A percentile compares a stretch with the other conserved stretches of the same genome.
Evolutionary conservation across 208 protist genomes (phyloP).

Genomic region (Endotrypanum monterogeii): DNA sequence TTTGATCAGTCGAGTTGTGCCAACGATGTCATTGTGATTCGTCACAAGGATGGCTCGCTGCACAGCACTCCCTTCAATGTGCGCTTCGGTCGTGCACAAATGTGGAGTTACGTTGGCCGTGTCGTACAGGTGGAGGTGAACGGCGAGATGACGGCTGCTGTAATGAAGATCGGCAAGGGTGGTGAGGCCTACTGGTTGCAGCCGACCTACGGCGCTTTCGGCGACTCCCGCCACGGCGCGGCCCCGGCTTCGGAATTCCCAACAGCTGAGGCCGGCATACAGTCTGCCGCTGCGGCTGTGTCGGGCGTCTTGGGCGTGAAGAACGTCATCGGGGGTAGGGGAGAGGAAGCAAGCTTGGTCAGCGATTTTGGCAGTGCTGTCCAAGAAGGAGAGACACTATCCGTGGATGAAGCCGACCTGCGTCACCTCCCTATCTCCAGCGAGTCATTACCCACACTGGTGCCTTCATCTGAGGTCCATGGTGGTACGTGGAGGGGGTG

Average conservation of each 20-base stretch:
- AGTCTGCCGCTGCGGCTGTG: not conserved
- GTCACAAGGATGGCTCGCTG: conserved; percentile 94
- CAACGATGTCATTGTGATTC: conserved; percentile 97
- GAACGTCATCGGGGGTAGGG: not conserved
- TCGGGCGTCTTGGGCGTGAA: not conserved
- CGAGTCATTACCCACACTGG: conserved; percentile 1
- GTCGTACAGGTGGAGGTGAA: conserved; percentile 96
- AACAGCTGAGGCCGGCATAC: not conserved
- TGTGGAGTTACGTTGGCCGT: conserved; percentile 91
- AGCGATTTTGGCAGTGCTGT: not conserved
- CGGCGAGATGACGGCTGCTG: conserved; percentile 71
- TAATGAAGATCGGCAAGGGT: conserved; percentile 95
- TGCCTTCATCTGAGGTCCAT: not conserved
- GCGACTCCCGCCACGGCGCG: not conserved
- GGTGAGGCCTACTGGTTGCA: conserved; percentile 95
- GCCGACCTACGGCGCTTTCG: conserved; percentile 43
- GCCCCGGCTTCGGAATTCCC: not conserved
- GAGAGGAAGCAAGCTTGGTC: not conserved
- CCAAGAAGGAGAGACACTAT: not conserved
- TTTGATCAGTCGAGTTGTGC: conserved; percentile 91
- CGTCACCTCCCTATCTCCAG: conserved; percentile 9
- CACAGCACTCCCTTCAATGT: conserved; percentile 97
- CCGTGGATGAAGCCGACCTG: conserved; percentile 10
- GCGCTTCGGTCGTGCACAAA: conserved; percentile 95
- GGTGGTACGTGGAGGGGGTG: not conserved